A percentile compares a stretch with the other conserved stretches of the same genome.
These are phyloP conservation scores for Leccinum cinnamomeum DNA, from an alignment of 1,284 basidiomycete species.

Conservation along the genomic window DNA sequence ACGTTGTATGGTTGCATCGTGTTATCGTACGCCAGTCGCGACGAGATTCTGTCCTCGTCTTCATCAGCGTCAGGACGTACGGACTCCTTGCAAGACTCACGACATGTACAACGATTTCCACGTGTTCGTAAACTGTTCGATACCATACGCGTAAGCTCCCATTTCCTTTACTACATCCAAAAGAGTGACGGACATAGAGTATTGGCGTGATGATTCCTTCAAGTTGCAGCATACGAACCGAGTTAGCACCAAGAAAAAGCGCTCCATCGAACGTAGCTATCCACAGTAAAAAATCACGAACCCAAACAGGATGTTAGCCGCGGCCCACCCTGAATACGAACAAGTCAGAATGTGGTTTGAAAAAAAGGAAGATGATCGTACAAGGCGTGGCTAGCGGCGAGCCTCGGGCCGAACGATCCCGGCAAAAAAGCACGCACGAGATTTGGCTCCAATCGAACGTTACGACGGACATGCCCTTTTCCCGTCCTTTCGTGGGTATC, in stretches of 20 bases:
- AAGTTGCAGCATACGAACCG: constrained; percentile 22
- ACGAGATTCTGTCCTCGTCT: constrained; percentile 28
- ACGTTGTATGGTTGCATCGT: constrained; percentile 59
- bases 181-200: constrained; percentile 30
- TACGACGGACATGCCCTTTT: constrained; percentile 46
- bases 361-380: constrained; percentile 8
- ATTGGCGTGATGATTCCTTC: constrained; percentile 57
- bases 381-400: constrained; percentile 41
- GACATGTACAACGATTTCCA: constrained; percentile 48
- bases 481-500: not conserved
- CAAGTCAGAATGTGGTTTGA: not conserved
- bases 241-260: not conserved
- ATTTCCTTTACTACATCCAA: not conserved
- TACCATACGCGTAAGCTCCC: constrained; percentile 36
- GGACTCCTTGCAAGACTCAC: constrained; percentile 14
- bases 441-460: constrained; percentile 56
- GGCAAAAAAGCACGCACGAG: constrained; percentile 27
- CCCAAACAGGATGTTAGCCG: constrained; percentile 64
- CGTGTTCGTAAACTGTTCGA: constrained; percentile 44
- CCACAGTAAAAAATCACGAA: constrained; percentile 60
- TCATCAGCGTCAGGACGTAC: not conserved
- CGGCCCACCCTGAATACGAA: constrained; percentile 44
- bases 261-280: not conserved
- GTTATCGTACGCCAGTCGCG: constrained; percentile 43
- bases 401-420: constrained; percentile 21